Evolutionary conservation across 2,329 filamentous ascomycete genomes (phyloP).

Genomic region (Metarhizium humberi): DNA sequence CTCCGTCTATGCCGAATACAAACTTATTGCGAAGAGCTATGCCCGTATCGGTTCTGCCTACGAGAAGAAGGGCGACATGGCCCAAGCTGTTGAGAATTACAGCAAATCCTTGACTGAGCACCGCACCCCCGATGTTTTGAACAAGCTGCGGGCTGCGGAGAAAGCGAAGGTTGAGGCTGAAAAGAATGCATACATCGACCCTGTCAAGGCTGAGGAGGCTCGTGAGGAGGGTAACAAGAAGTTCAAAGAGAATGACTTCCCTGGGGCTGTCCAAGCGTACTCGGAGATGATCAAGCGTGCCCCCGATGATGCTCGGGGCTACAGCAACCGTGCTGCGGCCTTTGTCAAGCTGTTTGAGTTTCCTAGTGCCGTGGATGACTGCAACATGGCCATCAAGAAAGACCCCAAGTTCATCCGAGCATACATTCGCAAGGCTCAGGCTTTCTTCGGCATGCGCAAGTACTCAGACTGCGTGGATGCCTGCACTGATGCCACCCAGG

Average conservation of each 20-base stretch:
- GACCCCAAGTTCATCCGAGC: slow-evolving; percentile 90
- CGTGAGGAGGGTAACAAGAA: slow-evolving; percentile 91
- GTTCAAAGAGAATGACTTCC: slow-evolving; percentile 96
- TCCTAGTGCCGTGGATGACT: slow-evolving; percentile 87
- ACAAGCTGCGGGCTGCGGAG: slow-evolving; percentile 85
- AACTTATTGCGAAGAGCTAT: slow-evolving; percentile 96
- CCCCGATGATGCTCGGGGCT: slow-evolving; percentile 85
- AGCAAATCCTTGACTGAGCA: slow-evolving; percentile 93
- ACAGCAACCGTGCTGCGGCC: slow-evolving; percentile 93
- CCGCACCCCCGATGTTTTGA: slow-evolving; percentile 86
- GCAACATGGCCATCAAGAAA: slow-evolving; percentile 80
- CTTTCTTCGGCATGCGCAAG: slow-evolving; percentile 94
- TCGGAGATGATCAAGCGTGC: slow-evolving; percentile 94
- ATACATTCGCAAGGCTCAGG: slow-evolving; percentile 93
- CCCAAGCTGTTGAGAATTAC: slow-evolving; percentile 78
- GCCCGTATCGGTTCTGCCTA: slow-evolving; percentile 90
- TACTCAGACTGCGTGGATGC: slow-evolving; percentile 92
- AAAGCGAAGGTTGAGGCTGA: slow-evolving; percentile 72
- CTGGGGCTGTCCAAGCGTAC: slow-evolving; percentile 88
- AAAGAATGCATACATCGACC: slow-evolving; percentile 75
- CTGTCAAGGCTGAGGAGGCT: slow-evolving; percentile 87
- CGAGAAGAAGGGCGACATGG: slow-evolving; percentile 77
- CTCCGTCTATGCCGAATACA: slow-evolving; percentile 88
- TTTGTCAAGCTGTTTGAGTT: slow-evolving; percentile 96
- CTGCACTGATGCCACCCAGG: slow-evolving; percentile 68